Conservation (phyloP, 371 early-diverging fungal genomes). For the Mucor saturninus region DNA sequence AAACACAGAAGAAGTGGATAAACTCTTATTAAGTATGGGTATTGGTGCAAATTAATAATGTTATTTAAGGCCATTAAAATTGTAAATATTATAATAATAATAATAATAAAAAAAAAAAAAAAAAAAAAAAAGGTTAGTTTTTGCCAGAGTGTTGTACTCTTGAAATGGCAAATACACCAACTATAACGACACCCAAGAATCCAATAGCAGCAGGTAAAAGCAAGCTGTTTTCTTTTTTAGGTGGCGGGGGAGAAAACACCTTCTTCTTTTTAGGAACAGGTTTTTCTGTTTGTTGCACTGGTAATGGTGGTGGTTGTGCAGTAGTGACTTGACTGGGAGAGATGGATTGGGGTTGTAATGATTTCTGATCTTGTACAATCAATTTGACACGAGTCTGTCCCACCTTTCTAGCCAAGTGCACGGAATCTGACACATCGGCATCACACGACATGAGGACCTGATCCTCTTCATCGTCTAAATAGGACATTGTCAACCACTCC, state of each 20-base stretch:
- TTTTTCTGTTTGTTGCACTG: not conserved
- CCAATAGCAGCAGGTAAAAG: slow-evolving; percentile 53
- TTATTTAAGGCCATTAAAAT: not conserved
- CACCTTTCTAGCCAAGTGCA: slow-evolving; percentile 70
- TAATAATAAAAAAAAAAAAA: no score
- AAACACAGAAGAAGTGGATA: slow-evolving; percentile 1
- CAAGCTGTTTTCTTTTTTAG: slow-evolving; percentile 24
- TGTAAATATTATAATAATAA: not conserved
- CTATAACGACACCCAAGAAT: slow-evolving; percentile 47
- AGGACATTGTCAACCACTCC: slow-evolving; percentile 69
- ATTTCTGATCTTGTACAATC: slow-evolving; percentile 51
- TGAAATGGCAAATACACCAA: slow-evolving; percentile 51
- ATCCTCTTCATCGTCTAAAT: slow-evolving; percentile 90
- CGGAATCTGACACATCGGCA: slow-evolving; percentile 81
- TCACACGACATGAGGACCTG: slow-evolving; percentile 75
- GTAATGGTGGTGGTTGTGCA: not conserved
- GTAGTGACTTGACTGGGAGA: not conserved
- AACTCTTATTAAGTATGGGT: slow-evolving; percentile 1
- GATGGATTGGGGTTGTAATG: not conserved
- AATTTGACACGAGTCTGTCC: slow-evolving; percentile 77
- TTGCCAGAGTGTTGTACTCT: not conserved
- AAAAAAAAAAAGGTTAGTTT: not conserved
- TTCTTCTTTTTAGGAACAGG: slow-evolving; percentile 3
- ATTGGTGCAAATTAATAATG: not conserved
- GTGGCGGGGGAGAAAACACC: slow-evolving; percentile 16